Evolutionary conservation across 805 yeast genomes (phyloP).

Genomic region (Wickerhamiella qilinensis): DNA sequence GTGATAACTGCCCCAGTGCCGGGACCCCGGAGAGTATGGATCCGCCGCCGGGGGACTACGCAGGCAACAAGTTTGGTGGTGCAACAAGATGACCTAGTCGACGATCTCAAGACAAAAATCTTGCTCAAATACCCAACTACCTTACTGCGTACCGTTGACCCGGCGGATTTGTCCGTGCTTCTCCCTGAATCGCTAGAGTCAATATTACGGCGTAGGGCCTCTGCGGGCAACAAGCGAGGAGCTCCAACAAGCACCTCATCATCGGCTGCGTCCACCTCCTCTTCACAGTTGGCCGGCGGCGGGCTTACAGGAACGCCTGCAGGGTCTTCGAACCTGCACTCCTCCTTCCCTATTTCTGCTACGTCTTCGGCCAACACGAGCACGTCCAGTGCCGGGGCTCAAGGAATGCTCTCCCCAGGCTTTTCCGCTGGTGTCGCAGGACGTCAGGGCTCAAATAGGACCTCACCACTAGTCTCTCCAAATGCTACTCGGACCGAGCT

Average conservation of each 20-base stretch:
- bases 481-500: constrained; percentile 11
- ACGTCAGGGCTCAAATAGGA: no score
- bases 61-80: constrained; percentile 56
- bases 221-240: neutral
- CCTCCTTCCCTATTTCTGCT: no score
- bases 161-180: constrained; percentile 38
- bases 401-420: neutral
- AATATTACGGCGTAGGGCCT: constrained; percentile 1
- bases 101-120: constrained; percentile 53
- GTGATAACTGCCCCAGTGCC: neutral
- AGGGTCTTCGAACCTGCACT: no score
- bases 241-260: neutral
- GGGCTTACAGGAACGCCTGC: no score
- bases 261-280: neutral
- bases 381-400: no score
- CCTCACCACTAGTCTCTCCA: neutral
- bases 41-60: constrained; percentile 19
- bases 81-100: constrained; percentile 49
- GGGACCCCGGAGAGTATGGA: constrained; percentile 22
- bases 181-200: constrained; percentile 6
- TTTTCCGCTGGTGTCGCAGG: neutral
- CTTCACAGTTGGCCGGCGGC: neutral
- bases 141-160: constrained; percentile 42
- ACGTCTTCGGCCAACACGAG: neutral
- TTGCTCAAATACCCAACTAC: constrained; percentile 52